Evolutionary conservation across 192 early-diverging fungal genomes (phyloP).

Genomic region (Coemansia sp.): DNA sequence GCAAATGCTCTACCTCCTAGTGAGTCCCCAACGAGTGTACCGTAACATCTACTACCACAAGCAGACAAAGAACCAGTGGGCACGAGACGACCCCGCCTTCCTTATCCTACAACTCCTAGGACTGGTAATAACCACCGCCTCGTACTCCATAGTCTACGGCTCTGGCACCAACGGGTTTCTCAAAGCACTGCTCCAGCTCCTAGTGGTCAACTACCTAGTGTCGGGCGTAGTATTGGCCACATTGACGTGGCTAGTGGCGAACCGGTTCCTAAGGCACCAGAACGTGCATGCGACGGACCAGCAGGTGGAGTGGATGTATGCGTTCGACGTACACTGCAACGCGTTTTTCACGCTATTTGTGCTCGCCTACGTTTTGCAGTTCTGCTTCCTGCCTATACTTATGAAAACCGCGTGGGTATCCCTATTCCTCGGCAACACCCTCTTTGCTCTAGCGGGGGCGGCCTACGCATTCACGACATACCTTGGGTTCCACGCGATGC

Average conservation of each 20-base stretch:
- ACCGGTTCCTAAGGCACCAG: constrained; percentile 77
- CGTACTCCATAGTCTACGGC: constrained; percentile 42
- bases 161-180: constrained; percentile 30
- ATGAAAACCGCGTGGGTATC: constrained; percentile 76
- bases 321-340: constrained; percentile 97
- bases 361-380: constrained; percentile 86
- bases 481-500: constrained; percentile 92
- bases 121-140: constrained; percentile 38
- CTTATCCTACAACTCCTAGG: constrained; percentile 69
- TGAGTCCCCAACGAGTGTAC: constrained; percentile 59
- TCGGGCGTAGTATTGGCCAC: constrained; percentile 26
- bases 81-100: constrained; percentile 95
- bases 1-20: constrained; percentile 52
- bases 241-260: constrained; percentile 59
- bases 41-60: constrained; percentile 96
- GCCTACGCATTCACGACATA: constrained; percentile 91
- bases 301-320: constrained; percentile 93
- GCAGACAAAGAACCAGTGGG: constrained; percentile 99
- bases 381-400: constrained; percentile 87
- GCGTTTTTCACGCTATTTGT: constrained; percentile 88
- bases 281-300: constrained; percentile 79
- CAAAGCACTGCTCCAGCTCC: constrained; percentile 37
- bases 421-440: constrained; percentile 79
- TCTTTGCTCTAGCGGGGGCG: constrained; percentile 76
- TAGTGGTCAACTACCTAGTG: constrained; percentile 35